phyloP scores from a whole-genome alignment of 2,329 filamentous ascomycete genomes.

The Arthrobotrys pseudoclavata region DNA sequence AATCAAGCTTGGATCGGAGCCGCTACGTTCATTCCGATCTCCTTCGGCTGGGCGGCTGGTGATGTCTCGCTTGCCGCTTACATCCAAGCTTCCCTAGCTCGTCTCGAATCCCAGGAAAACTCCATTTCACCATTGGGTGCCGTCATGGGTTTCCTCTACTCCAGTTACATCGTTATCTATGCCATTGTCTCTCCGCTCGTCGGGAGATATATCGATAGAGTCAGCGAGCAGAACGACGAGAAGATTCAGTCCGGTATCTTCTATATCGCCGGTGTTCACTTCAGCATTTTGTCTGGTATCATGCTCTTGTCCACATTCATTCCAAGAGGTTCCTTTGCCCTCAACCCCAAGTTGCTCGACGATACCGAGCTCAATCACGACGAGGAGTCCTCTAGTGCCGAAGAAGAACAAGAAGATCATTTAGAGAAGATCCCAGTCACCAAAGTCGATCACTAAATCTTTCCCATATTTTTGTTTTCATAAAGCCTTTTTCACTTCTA shows the following conservation, averaged over 20 bases:
- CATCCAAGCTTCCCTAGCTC: slow-evolving; percentile 70
- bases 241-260: slow-evolving; percentile 67
- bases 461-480: not conserved
- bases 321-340: slow-evolving; percentile 67
- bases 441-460: slow-evolving; percentile 5
- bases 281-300: slow-evolving; percentile 67
- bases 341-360: slow-evolving; percentile 68
- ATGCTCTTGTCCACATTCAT: slow-evolving; percentile 69
- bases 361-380: slow-evolving; percentile 66
- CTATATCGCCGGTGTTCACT: slow-evolving; percentile 69
- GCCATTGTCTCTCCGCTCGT: slow-evolving; percentile 68
- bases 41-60: slow-evolving; percentile 70
- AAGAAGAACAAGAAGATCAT: slow-evolving; percentile 24
- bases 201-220: slow-evolving; percentile 68
- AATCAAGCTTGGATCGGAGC: slow-evolving; percentile 69
- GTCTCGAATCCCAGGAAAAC: slow-evolving; percentile 67
- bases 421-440: slow-evolving; percentile 13
- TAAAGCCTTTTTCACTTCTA: not conserved
- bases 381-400: slow-evolving; percentile 38
- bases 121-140: slow-evolving; percentile 70
- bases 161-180: slow-evolving; percentile 69
- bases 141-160: slow-evolving; percentile 71
- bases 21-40: slow-evolving; percentile 69
- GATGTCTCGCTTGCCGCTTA: slow-evolving; percentile 71
- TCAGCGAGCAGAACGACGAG: slow-evolving; percentile 64